Percentiles rank a stretch among this genome's conserved stretches.
These are phyloP conservation scores for Helianthus tuberosus DNA, from an alignment of 129 eudicot genomes.

Conservation along the genomic window DNA sequence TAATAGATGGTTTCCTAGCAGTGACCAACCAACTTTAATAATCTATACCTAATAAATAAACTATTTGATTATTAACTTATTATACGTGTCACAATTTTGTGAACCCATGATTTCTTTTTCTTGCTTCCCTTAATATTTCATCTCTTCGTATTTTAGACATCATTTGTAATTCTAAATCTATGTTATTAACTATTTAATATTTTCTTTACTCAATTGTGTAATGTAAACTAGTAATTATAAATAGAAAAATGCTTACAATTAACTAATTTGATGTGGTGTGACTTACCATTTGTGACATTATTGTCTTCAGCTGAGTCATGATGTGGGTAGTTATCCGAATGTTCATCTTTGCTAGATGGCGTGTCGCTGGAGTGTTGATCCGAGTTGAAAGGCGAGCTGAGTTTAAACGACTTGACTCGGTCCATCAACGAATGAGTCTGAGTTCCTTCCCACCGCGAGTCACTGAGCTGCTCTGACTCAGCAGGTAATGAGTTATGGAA, in stretches of 20 bases:
- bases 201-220: too few relatives aligned
- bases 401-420: conserved; percentile 43
- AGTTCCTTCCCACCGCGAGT: conserved; percentile 16
- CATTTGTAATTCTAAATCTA: too few relatives aligned
- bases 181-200: too few relatives aligned
- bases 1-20: too few relatives aligned
- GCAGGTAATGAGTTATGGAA: background rate
- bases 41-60: too few relatives aligned
- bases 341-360: conserved; percentile 5
- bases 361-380: conserved; percentile 12
- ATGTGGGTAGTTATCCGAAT: conserved; percentile 6
- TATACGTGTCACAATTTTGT: too few relatives aligned
- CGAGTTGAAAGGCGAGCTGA: conserved; percentile 21
- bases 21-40: too few relatives aligned
- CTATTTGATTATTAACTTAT: too few relatives aligned
- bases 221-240: too few relatives aligned
- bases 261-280: background rate
- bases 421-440: conserved; percentile 31
- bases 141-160: too few relatives aligned
- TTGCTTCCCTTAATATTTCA: too few relatives aligned
- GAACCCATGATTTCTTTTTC: too few relatives aligned
- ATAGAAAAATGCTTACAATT: background rate
- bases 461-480: conserved; percentile 20
- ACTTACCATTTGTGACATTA: conserved; percentile 20
- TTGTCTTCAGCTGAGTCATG: conserved; percentile 6